Evolutionary conservation across 2,329 filamentous ascomycete genomes (phyloP).

Genomic region (Microsporum ferrugineum): DNA sequence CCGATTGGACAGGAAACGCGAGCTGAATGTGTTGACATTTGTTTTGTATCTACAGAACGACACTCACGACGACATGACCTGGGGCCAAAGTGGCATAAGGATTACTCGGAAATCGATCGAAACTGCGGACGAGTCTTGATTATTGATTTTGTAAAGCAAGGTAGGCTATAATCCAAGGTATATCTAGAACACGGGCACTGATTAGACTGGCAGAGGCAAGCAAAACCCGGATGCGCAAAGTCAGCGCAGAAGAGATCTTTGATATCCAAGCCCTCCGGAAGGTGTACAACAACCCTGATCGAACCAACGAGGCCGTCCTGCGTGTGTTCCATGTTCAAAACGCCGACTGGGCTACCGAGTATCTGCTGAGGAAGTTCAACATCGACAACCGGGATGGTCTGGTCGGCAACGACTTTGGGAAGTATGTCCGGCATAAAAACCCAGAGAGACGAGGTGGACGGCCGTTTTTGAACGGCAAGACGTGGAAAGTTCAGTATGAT

Average conservation of each 20-base stretch:
- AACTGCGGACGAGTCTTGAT: constrained; percentile 37
- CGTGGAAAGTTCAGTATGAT: constrained; percentile 41
- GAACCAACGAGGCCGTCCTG: constrained; percentile 20
- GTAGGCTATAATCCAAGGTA: constrained; percentile 11
- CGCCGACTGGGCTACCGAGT: constrained; percentile 40
- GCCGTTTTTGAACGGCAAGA: constrained; percentile 41
- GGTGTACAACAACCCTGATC: constrained; percentile 30
- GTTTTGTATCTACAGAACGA: constrained; percentile 3
- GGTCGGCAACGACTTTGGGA: constrained; percentile 40
- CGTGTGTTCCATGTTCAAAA: constrained; percentile 42
- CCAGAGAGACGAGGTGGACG: constrained; percentile 40
- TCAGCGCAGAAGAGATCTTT: constrained; percentile 40
- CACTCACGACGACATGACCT: constrained; percentile 14
- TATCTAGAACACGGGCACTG: background rate
- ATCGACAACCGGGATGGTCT: constrained; percentile 39
- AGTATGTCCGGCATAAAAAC: constrained; percentile 39
- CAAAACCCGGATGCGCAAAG: constrained; percentile 31
- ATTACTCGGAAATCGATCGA: constrained; percentile 21
- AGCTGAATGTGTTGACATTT: background rate
- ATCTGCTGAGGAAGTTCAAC: constrained; percentile 42
- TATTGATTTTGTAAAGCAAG: constrained; percentile 39
- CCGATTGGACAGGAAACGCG: background rate
- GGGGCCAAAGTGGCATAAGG: constrained; percentile 27
- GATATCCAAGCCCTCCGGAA: constrained; percentile 34
- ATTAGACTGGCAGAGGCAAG: constrained; percentile 25